Base-by-base conservation (phyloP, 176 grass and related monocot species). In the Puccinellia tenuiflora region DNA sequence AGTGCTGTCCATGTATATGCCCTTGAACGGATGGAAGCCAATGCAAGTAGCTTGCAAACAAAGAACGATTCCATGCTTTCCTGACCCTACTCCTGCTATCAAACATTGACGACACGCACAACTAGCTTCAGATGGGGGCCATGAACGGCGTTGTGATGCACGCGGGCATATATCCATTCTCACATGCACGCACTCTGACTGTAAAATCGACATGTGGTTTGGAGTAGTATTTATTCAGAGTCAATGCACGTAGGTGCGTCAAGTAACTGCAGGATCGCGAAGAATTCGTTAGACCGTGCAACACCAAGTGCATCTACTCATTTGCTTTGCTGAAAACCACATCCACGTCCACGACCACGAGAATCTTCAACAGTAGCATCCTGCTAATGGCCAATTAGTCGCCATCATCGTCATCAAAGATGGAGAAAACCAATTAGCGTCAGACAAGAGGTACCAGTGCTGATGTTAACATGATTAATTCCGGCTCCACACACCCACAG, bases 351-450 rank as follows among this genome's bases (percentile, higher is more conserved):
- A 48, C 46, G 46, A 47, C 42, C 25, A 12, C 56, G 88, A 83
- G 88, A 90, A 90, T 90, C 79, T 90, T 67, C 45, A 56, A 39
- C 67, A 86, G 84, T 73, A 18, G 25, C 21, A 62, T 77, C 37
- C 26, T 22, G 68, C 47, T 86, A 86, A 86, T 90, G 79, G 84
- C 66, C 83, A 86, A 86, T 86, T 90, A 86, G 83, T 86, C 88
- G 6, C 69, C 45, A 82, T 76, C 79, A 43, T 51, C 79, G 77
- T 66, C 74, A 86, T 75, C 64, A 82, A 79, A 30, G 21, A 24
- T n/a, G n/a, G n/a, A n/a, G 24, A 64, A 86, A 86, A 57, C 79
- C 63, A 50, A 83, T 83, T 90, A 79, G 73, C 55, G n/a, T 55
- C 79, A 7, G 73, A 83, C 73, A 86, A 83, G 64, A 34, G 45